Evolutionary conservation across 495 filamentous ascomycete genomes (phyloP), one percentile per base, ranked within the genome.

Genomic region (Glonium stellatum): DNA sequence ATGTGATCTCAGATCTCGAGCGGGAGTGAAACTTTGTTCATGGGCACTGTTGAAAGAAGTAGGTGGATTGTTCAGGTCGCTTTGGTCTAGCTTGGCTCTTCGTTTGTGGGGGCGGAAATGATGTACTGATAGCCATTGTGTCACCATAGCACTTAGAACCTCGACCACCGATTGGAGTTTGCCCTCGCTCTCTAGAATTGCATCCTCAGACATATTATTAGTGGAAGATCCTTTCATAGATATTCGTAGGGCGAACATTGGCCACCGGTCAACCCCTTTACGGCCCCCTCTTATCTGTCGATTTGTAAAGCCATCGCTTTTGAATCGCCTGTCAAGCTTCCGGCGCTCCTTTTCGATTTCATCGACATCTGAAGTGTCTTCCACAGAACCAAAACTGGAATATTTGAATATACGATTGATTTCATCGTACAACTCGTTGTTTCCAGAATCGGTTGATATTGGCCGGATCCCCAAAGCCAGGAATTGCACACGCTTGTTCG

Each of bases 221-320:
- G 11, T 53, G 25, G 21, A 46, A 27, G 15, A 60, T 13, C 69
- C 59, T 36, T 71, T 67, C 5, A 81, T 62, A 3, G 78, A 74
- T n/a, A 98, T 82, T 8, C 82, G 83, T 36, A 98, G 76, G 67
- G 85, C 87, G 65, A 96, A 97, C 87, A 93, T 95, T 1, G 92
- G 90, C 87, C 87, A 95, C 61, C 84, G 79, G 69, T 96, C 90
- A 34, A 89, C 75, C 0, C 82, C 81, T 69, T 88, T 92, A 19
- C 77, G 77, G 15, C 72, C 66, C 3, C 76, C 75, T 67, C 75
- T 85, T 41, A 86, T 70, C 37, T 87, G 82, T 60, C 75, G 78
- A 35, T 72, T 74, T 0, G 81, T 85, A 61, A 76, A 81, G 0
- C 78, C 77, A 53, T 83, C 76, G 15, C 55, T 71, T 59, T 77